Percentiles rank a stretch among this genome's conserved stretches.
phyloP scores from a whole-genome alignment of 2,329 filamentous ascomycete genomes.

The Stachybotrys chlorohalonatus region DNA sequence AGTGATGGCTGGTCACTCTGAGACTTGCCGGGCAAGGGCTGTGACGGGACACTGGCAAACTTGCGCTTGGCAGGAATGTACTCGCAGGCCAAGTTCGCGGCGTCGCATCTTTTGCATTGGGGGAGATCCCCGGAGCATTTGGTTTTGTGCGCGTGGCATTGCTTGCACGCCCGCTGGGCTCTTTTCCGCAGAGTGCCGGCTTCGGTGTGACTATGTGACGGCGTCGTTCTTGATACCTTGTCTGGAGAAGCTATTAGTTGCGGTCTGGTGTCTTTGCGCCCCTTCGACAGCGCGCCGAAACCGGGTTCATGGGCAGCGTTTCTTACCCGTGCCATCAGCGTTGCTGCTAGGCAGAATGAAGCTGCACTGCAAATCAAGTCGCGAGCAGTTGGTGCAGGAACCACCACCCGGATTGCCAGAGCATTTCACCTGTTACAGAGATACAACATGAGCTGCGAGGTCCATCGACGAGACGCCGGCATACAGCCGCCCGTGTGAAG shows the following conservation, averaged over 20 bases:
- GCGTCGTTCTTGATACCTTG: slow-evolving; percentile 26
- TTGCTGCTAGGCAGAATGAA: slow-evolving; percentile 16
- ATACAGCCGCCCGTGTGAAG: too few species aligned
- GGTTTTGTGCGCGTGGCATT: slow-evolving; percentile 33
- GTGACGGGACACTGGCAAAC: slow-evolving; percentile 22
- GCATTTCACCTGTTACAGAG: slow-evolving; percentile 28
- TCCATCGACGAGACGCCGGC: background rate
- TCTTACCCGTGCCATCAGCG: slow-evolving; percentile 8
- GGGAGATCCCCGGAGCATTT: slow-evolving; percentile 33
- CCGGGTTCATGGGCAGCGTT: background rate
- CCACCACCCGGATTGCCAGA: slow-evolving; percentile 24
- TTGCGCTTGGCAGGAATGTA: slow-evolving; percentile 29
- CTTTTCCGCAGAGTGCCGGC: slow-evolving; percentile 31
- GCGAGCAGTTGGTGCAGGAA: slow-evolving; percentile 26
- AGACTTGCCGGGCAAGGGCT: slow-evolving; percentile 5
- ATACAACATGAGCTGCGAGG: background rate
- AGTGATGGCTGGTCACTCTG: slow-evolving; percentile 3
- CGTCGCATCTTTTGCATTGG: slow-evolving; percentile 27
- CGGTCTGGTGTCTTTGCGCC: background rate
- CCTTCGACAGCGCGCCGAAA: background rate
- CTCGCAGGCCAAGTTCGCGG: slow-evolving; percentile 24
- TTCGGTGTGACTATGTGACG: slow-evolving; percentile 30
- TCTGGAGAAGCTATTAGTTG: slow-evolving; percentile 9
- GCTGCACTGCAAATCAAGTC: slow-evolving; percentile 26
- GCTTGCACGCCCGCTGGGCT: slow-evolving; percentile 30